Evolutionary conservation across 1,284 basidiomycete genomes (phyloP).

Genomic region (Ceratobasidium theobromae): DNA sequence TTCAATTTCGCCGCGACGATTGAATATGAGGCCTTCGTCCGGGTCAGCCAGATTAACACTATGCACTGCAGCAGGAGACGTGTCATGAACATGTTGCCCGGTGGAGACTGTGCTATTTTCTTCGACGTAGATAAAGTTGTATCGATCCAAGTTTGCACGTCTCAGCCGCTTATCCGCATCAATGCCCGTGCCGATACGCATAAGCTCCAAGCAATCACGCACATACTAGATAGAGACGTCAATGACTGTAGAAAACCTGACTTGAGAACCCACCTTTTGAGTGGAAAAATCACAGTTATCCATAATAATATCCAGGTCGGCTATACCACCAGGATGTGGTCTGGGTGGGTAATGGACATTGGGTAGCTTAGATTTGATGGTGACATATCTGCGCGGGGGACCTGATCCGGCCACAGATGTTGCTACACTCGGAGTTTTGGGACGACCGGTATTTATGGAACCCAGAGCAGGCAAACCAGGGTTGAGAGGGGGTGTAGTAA

Average conservation of each 20-base stretch:
- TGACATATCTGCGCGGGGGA: constrained; percentile 72
- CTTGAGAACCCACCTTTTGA: constrained; percentile 60
- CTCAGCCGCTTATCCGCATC: constrained; percentile 62
- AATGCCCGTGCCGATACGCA: constrained; percentile 64
- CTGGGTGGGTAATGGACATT: constrained; percentile 77
- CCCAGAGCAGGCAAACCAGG: constrained; percentile 63
- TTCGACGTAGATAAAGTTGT: constrained; percentile 67
- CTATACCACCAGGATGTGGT: constrained; percentile 75
- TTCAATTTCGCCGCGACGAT: constrained; percentile 35
- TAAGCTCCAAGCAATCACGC: constrained; percentile 72
- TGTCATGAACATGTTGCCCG: constrained; percentile 38
- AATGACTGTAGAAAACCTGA: constrained; percentile 24
- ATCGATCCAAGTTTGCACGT: constrained; percentile 59
- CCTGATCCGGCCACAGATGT: constrained; percentile 60
- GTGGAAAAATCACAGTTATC: constrained; percentile 85
- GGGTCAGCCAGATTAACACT: constrained; percentile 28
- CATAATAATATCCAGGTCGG: constrained; percentile 86
- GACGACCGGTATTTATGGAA: constrained; percentile 38
- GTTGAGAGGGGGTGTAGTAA: constrained; percentile 62
- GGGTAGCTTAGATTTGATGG: constrained; percentile 59
- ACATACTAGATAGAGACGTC: constrained; percentile 56
- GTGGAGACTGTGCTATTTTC: constrained; percentile 43
- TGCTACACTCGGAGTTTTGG: constrained; percentile 33
- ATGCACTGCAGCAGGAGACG: constrained; percentile 13
- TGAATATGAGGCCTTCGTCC: constrained; percentile 35